phyloP scores from a whole-genome alignment of 306 rosid species.

The Pueraria montana region DNA sequence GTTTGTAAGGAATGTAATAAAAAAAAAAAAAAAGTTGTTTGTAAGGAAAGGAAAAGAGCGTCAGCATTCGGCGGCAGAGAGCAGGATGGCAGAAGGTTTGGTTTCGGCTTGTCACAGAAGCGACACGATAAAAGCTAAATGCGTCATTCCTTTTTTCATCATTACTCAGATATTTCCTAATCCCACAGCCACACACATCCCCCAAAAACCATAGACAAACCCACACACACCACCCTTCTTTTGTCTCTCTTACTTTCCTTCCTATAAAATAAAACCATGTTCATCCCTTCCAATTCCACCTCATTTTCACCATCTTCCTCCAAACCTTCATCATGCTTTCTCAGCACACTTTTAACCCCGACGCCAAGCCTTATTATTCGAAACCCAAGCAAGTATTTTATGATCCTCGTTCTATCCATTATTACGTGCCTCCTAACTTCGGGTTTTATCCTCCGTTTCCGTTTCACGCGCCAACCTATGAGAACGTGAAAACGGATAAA shows the following conservation, averaged over 20 bases:
- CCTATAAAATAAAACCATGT: neutral
- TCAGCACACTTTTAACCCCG: conserved; percentile 13
- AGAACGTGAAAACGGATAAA: neutral
- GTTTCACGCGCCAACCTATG: neutral
- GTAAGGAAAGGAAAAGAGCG: too few species aligned
- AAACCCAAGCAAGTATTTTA: neutral
- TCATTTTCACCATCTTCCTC: neutral
- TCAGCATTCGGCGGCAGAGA: too few species aligned
- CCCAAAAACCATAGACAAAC: neutral
- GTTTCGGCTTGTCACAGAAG: neutral
- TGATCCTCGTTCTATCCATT: neutral
- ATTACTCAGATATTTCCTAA: conserved; percentile 7
- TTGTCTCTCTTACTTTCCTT: too few species aligned
- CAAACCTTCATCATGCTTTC: neutral
- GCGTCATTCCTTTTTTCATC: conserved; percentile 27
- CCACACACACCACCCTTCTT: neutral
- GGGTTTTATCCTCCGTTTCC: neutral
- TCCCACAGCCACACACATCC: conserved; percentile 25
- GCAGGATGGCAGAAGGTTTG: too few species aligned
- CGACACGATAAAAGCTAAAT: neutral
- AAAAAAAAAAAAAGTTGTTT: too few species aligned
- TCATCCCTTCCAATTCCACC: neutral
- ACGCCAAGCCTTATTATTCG: conserved; percentile 13
- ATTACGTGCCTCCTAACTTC: neutral
- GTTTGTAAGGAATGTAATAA: too few species aligned